phyloP scores from a whole-genome alignment of 352 stramenopile genomes.

The Aphanomyces cochlioides region DNA sequence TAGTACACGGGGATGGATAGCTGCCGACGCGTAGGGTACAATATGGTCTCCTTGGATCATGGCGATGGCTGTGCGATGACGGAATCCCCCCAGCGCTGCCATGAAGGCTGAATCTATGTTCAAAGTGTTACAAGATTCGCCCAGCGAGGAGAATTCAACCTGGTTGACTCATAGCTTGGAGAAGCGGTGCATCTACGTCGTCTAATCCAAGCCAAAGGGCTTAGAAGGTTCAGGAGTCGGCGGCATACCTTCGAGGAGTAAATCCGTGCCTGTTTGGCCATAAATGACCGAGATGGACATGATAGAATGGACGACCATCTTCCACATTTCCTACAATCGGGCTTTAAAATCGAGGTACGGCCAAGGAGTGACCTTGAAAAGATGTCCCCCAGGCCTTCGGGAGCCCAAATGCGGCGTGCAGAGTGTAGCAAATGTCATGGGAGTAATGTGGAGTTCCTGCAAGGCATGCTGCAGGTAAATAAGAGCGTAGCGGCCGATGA shows the following conservation, averaged over 20 bases:
- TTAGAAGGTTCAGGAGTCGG: not conserved
- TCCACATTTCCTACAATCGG: conserved; percentile 17
- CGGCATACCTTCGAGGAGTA: conserved; percentile 13
- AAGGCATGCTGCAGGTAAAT: conserved; percentile 17
- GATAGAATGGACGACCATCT: conserved; percentile 7
- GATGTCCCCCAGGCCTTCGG: not conserved
- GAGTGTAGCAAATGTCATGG: conserved; percentile 3
- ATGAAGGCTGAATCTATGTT: conserved; percentile 5
- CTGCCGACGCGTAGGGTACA: conserved; percentile 66
- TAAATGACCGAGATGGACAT: conserved; percentile 23
- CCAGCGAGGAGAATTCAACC: not conserved
- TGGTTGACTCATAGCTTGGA: conserved; percentile 10
- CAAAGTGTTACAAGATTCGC: too few relatives aligned
- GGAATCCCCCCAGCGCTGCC: not conserved
- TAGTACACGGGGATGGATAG: conserved; percentile 69
- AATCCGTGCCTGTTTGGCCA: conserved; percentile 9
- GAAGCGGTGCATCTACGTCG: conserved; percentile 1
- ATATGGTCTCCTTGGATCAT: conserved; percentile 75
- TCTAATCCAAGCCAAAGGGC: not conserved
- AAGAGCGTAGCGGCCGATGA: conserved; percentile 6
- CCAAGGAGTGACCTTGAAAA: not conserved
- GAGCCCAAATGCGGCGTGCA: conserved; percentile 15
- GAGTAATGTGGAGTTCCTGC: not conserved
- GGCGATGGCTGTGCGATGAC: conserved; percentile 36
- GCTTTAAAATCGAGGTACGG: not conserved